Evolutionary conservation across 495 filamentous ascomycete species (phyloP).

Genomic region (Endocarpon pusillum): DNA sequence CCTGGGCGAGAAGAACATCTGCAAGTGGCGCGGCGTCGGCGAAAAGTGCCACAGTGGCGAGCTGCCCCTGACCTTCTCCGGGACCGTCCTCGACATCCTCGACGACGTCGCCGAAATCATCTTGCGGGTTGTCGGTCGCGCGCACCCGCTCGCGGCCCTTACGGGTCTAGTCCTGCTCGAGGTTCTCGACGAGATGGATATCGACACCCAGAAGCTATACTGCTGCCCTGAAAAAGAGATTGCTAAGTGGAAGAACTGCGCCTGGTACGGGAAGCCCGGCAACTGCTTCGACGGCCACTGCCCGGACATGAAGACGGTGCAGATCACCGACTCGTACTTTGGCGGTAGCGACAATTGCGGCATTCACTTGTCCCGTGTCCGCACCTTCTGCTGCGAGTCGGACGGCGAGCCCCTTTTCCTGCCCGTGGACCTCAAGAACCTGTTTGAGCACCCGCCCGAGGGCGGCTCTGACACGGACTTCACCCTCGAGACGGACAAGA

Average conservation of each 20-base stretch:
- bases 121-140: neutral
- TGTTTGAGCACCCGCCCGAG: conserved; percentile 15
- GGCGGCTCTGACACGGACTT: conserved; percentile 11
- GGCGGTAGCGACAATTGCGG: neutral
- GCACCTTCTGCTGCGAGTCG: conserved; percentile 14
- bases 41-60: conserved; percentile 14
- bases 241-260: conserved; percentile 3
- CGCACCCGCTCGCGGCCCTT: conserved; percentile 1
- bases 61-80: conserved; percentile 7
- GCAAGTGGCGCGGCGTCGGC: conserved; percentile 21
- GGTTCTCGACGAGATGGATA: neutral
- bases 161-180: conserved; percentile 2
- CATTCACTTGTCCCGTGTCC: too few species aligned
- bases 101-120: neutral
- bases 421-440: conserved; percentile 17
- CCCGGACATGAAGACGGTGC: conserved; percentile 3
- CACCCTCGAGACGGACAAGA: conserved; percentile 13
- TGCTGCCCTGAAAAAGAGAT: conserved; percentile 9
- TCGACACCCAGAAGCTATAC: neutral
- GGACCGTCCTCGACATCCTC: neutral
- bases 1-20: too few species aligned
- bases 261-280: conserved; percentile 7
- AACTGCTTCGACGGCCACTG: conserved; percentile 14
- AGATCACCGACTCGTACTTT: conserved; percentile 4
- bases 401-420: conserved; percentile 11